phyloP scores from a whole-genome alignment of 495 filamentous ascomycete species.

The Hypoxylon cercidicola region DNA sequence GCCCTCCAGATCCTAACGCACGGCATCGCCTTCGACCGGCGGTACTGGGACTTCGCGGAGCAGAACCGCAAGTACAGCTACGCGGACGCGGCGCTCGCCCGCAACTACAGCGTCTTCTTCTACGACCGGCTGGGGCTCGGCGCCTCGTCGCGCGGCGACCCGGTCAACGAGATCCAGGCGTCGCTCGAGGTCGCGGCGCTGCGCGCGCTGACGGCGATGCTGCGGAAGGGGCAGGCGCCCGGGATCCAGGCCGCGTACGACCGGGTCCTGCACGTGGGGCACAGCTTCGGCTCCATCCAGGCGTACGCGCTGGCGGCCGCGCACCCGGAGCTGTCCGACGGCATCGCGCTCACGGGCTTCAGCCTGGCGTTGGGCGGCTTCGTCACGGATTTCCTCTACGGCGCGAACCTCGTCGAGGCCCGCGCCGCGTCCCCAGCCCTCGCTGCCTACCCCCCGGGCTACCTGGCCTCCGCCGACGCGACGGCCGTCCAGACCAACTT shows the following conservation, averaged over 20 bases:
- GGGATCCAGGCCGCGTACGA: constrained; percentile 45
- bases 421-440: constrained; percentile 54
- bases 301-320: constrained; percentile 56
- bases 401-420: constrained; percentile 60
- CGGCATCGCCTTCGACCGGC: constrained; percentile 69
- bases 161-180: constrained; percentile 64
- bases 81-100: constrained; percentile 61
- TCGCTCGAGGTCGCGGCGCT: constrained; percentile 63
- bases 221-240: constrained; percentile 56
- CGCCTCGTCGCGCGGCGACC: constrained; percentile 64
- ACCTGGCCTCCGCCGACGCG: constrained; percentile 22
- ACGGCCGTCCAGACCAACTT: constrained; percentile 47
- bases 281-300: constrained; percentile 62
- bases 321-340: constrained; percentile 65
- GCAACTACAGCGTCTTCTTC: constrained; percentile 58
- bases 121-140: constrained; percentile 70
- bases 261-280: constrained; percentile 68
- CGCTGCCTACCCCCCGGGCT: constrained; percentile 49
- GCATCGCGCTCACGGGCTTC: constrained; percentile 68
- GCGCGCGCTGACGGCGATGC: constrained; percentile 56
- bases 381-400: constrained; percentile 50
- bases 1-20: constrained; percentile 69
- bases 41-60: constrained; percentile 67
- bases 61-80: constrained; percentile 68
- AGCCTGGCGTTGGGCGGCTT: constrained; percentile 50